A percentile compares a stretch with the other conserved stretches of the same genome.
phyloP scores from a whole-genome alignment of 2,329 filamentous ascomycete species.

The Aspergillus niger region DNA sequence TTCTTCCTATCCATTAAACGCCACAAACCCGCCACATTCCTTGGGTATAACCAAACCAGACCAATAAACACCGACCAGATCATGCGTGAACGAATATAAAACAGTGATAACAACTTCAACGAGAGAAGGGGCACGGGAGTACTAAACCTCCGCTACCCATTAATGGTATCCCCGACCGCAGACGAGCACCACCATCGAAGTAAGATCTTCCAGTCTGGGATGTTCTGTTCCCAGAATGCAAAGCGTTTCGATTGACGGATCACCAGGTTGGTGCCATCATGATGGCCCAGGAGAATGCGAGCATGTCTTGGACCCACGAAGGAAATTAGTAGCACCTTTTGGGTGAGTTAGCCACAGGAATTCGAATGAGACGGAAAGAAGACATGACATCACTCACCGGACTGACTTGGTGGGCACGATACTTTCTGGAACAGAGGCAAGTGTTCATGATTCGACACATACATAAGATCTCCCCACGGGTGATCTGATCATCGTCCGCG shows the following conservation, averaged over 20 bases:
- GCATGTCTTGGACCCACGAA: not conserved
- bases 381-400: not conserved
- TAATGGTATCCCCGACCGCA: not conserved
- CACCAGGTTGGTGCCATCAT: not conserved
- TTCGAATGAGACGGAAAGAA: not conserved
- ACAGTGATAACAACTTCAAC: too few relatives aligned
- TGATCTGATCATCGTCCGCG: not conserved
- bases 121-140: not conserved
- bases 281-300: not conserved
- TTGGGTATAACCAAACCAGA: too few relatives aligned
- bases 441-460: not conserved
- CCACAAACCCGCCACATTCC: too few relatives aligned
- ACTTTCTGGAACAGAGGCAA: not conserved
- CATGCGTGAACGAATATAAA: too few relatives aligned
- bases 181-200: not conserved
- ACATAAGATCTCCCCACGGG: not conserved
- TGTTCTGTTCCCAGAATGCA: not conserved
- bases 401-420: not conserved
- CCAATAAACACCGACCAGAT: not conserved
- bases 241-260: not conserved
- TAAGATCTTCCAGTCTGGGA: not conserved
- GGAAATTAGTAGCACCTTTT: not conserved
- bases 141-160: not conserved
- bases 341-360: not conserved
- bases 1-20: too few relatives aligned